Percentiles rank a stretch among this genome's conserved stretches.
Evolutionary conservation across 768 basidiomycete genomes (phyloP).

Genomic region (Russula sp.): DNA sequence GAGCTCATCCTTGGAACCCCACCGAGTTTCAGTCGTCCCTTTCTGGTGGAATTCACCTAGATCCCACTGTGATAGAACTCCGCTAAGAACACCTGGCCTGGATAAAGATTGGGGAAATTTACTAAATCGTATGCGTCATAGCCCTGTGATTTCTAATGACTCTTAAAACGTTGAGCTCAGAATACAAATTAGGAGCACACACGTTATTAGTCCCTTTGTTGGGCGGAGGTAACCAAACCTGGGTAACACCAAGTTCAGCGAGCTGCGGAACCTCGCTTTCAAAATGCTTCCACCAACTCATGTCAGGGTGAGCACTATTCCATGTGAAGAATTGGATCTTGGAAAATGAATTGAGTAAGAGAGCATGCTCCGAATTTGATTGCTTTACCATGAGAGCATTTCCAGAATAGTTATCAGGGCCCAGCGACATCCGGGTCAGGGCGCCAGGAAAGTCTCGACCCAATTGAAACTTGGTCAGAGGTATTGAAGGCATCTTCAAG

Average conservation of each 20-base stretch:
- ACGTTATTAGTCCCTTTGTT: conserved; percentile 72
- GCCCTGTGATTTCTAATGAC: conserved; percentile 60
- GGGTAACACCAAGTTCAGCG: conserved; percentile 68
- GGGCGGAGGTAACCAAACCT: conserved; percentile 81
- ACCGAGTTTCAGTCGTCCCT: conserved; percentile 67
- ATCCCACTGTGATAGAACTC: conserved; percentile 62
- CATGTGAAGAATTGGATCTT: conserved; percentile 86
- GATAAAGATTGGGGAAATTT: conserved; percentile 29
- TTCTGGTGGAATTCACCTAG: conserved; percentile 82
- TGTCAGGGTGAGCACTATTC: conserved; percentile 53
- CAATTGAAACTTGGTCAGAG: not conserved
- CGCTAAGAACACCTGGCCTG: not conserved
- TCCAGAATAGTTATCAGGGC: conserved; percentile 45
- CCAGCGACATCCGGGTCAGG: conserved; percentile 59
- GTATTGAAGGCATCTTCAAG: conserved; percentile 14
- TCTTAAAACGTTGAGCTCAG: not conserved
- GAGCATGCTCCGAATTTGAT: not conserved
- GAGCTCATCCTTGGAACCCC: conserved; percentile 85
- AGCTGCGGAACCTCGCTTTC: conserved; percentile 62
- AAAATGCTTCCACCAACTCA: conserved; percentile 83
- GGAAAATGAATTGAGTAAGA: conserved; percentile 6
- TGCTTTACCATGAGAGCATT: conserved; percentile 67
- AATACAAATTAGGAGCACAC: conserved; percentile 4
- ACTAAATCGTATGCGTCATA: conserved; percentile 89
- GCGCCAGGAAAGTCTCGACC: conserved; percentile 38